Base-by-base conservation (phyloP, 345 rosid species). In the Clarkia xantiana region DNA sequence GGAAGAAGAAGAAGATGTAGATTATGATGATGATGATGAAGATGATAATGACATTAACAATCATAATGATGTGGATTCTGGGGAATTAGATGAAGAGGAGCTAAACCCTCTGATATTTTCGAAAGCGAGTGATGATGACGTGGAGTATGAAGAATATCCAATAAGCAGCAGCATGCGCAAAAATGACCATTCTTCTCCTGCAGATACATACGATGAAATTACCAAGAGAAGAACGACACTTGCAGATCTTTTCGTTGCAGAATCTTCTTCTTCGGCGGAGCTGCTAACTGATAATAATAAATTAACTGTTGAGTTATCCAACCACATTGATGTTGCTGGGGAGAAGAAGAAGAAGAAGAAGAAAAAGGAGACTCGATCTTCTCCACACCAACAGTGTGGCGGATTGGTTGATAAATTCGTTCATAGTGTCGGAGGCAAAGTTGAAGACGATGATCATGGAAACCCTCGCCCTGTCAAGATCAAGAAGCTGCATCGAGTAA, bases 191-290 rank as follows among this genome's bases (percentile, higher is more conserved):
- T 46, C 49, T 4, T 10, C 6, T 18, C 18, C 25, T 9, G 34
- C 19, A 46, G n/a, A 46, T 61, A 69, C 53, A 46, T 71, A 66
- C 40, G 63, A 68, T 36, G 69, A 72, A 67, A 59, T 15, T 45
- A 76, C 64, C 44, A 66, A 71, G 47, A 55, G 55, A 60, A 85
- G 94, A 67, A 77, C 63, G 48, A 89, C 97, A 18, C 81, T 89
- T 18, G 85, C 90, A 2, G 94, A 89, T 47, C 70, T 89, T 12
- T 89, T 89, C 74, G 60, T 58, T 56, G 94, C 76, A 15, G 94
- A 89, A 18, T 64, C 71, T 29, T 75, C 61, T 17, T 29, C 25
- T 47, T 54, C 42, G 56, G 58, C 17, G 15, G 16, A 47, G 65
- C 65, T 70, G 66, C 72, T 62, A 57, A 55, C 61, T 59, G 57